phyloP scores from a whole-genome alignment of 1,139 yeast genomes.

The Komagataea norvegica region DNA sequence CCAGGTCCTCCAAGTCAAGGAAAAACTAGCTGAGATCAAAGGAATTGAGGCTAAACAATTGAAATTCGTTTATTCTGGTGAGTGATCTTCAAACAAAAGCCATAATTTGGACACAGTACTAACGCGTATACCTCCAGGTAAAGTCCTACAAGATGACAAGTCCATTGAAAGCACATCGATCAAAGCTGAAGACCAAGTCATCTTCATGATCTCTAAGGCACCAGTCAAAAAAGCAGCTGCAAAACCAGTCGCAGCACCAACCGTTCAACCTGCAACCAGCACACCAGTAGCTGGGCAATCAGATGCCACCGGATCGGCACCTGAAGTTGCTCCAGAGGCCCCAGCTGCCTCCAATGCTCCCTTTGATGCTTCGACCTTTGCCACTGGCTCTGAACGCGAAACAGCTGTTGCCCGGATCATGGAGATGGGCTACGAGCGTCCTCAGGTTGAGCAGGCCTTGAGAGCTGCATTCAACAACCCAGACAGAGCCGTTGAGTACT shows the following conservation, averaged over 20 bases:
- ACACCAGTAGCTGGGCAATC: constrained; percentile 21
- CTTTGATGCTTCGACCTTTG: constrained; percentile 29
- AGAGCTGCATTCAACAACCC: constrained; percentile 97
- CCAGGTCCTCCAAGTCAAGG: constrained; percentile 65
- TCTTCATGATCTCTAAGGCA: constrained; percentile 72
- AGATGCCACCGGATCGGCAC: constrained; percentile 4
- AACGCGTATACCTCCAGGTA: constrained; percentile 35
- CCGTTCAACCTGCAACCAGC: constrained; percentile 6
- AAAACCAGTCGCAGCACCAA: constrained; percentile 1
- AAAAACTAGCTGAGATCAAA: constrained; percentile 62
- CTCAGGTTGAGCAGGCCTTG: constrained; percentile 83
- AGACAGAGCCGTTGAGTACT: constrained; percentile 94
- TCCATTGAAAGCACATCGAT: constrained; percentile 67
- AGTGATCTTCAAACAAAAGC: no score
- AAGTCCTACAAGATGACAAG: constrained; percentile 82
- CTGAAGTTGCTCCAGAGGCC: constrained; percentile 25
- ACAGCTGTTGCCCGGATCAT: constrained; percentile 65
- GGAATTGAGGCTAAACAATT: constrained; percentile 71
- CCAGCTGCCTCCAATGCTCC: constrained; percentile 25
- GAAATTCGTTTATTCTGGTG: constrained; percentile 86
- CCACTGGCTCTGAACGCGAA: constrained; percentile 30
- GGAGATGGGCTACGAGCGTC: constrained; percentile 95
- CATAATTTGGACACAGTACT: no score
- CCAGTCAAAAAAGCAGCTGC: constrained; percentile 18
- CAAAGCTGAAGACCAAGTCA: constrained; percentile 86